phyloP scores from a whole-genome alignment of 305 asterid species.

The Rubia balearica region DNA sequence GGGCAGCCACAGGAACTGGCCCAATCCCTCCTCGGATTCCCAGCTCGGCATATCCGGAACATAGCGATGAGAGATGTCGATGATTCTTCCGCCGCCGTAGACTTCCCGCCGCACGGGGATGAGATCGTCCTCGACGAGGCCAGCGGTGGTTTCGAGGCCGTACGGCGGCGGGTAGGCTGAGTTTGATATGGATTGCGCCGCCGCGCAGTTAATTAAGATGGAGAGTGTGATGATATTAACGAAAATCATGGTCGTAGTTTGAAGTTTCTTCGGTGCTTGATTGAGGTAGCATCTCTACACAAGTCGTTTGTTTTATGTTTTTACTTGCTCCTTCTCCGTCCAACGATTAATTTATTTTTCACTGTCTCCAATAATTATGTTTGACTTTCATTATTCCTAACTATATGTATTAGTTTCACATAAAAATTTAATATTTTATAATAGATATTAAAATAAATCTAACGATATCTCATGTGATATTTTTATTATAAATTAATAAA shows the following conservation, averaged over 20 bases:
- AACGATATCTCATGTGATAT: too few species aligned
- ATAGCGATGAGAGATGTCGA: constrained; percentile 72
- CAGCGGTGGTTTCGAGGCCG: constrained; percentile 34
- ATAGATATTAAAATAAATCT: too few species aligned
- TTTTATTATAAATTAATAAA: too few species aligned
- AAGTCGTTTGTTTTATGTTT: not conserved
- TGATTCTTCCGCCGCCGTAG: constrained; percentile 74
- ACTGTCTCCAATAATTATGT: too few species aligned
- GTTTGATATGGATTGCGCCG: constrained; percentile 27
- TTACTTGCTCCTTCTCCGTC: not conserved
- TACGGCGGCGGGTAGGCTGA: constrained; percentile 64
- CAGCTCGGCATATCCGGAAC: constrained; percentile 67
- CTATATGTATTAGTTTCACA: too few species aligned
- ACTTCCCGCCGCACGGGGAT: constrained; percentile 72
- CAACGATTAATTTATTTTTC: too few species aligned
- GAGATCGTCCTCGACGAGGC: constrained; percentile 16
- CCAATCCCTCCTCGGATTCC: constrained; percentile 60
- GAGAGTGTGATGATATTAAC: not conserved
- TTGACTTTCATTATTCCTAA: too few species aligned
- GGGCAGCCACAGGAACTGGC: constrained; percentile 63
- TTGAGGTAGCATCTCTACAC: not conserved
- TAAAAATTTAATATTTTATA: too few species aligned
- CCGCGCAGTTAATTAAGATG: constrained; percentile 26
- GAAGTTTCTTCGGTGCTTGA: not conserved
- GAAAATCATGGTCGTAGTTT: not conserved